These are phyloP conservation scores for Nicotiana undulata DNA, from an alignment of 257 asterid genomes.

Conservation along the genomic window DNA sequence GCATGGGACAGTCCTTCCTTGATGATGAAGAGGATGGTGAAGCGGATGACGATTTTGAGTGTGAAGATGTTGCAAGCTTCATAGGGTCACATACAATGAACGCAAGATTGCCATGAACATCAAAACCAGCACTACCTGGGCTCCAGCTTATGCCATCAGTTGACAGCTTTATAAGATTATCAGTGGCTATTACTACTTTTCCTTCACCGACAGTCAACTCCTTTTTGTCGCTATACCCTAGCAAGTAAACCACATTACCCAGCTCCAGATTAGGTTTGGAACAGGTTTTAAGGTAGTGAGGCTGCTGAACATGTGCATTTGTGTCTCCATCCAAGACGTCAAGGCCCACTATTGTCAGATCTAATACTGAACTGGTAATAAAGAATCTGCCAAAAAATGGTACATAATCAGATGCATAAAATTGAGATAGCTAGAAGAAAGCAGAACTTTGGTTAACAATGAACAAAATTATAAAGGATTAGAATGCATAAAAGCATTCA, in stretches of 20 bases:
- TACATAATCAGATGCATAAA: background rate
- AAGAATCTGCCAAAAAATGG: constrained; percentile 60
- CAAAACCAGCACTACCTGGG: constrained; percentile 96
- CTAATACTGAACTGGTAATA: constrained; percentile 91
- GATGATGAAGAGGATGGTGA: constrained; percentile 81
- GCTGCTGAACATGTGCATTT: constrained; percentile 46
- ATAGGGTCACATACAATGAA: constrained; percentile 99
- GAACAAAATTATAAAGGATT: background rate
- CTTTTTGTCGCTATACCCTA: constrained; percentile 61
- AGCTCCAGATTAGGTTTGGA: constrained; percentile 74
- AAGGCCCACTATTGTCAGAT: constrained; percentile 90
- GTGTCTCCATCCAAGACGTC: constrained; percentile 75
- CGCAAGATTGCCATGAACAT: constrained; percentile 83
- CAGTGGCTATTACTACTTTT: constrained; percentile 89
- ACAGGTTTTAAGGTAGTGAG: constrained; percentile 67
- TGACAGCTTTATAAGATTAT: constrained; percentile 82
- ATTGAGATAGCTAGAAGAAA: background rate
- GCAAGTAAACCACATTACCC: constrained; percentile 69
- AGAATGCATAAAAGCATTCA: background rate
- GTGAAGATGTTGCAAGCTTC: constrained; percentile 96
- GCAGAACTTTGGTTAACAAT: background rate
- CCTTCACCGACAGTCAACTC: constrained; percentile 90
- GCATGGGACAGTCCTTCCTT: constrained; percentile 68
- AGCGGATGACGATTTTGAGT: constrained; percentile 62
- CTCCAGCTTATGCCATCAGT: constrained; percentile 79